Evolutionary conservation across 176 grass and related monocot species (phyloP).

Genomic region (Zea mays): DNA sequence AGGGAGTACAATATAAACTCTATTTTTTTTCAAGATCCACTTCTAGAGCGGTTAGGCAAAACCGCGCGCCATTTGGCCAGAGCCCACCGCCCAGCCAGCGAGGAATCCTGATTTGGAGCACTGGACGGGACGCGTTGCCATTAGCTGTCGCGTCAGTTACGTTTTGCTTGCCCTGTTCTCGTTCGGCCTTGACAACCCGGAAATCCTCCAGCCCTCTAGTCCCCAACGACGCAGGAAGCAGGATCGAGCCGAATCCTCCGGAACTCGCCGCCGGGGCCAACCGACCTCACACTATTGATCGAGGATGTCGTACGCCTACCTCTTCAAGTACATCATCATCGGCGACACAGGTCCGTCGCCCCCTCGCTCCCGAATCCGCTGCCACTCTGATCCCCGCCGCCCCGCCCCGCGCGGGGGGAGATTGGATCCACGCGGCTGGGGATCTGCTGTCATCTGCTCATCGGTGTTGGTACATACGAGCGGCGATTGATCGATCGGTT

Average conservation of each 20-base stretch:
- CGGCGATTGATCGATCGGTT: not conserved
- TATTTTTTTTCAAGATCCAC: too few species aligned
- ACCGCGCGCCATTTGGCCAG: not conserved
- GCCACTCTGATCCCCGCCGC: not conserved
- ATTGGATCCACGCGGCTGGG: slow-evolving; percentile 13
- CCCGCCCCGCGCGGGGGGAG: not conserved
- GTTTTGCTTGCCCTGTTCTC: not conserved
- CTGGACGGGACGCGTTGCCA: not conserved
- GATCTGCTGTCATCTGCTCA: not conserved
- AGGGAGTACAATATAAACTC: too few species aligned
- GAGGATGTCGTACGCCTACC: slow-evolving; percentile 94
- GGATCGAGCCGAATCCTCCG: slow-evolving; percentile 21
- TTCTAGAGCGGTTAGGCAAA: not conserved
- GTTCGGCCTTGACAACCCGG: not conserved
- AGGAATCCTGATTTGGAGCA: not conserved
- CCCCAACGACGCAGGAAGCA: not conserved
- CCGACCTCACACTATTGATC: not conserved
- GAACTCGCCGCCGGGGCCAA: not conserved
- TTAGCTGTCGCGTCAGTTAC: slow-evolving; percentile 29
- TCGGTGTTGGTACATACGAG: not conserved
- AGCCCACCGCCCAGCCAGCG: not conserved
- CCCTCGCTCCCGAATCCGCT: not conserved
- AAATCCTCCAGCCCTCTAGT: too few species aligned
- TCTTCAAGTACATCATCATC: slow-evolving; percentile 99
- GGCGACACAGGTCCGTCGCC: slow-evolving; percentile 71